Percentiles rank a stretch among this genome's conserved stretches.
Evolutionary conservation across 108 stramenopile genomes (phyloP).

Genomic region (Chaetoceros muelleri): DNA sequence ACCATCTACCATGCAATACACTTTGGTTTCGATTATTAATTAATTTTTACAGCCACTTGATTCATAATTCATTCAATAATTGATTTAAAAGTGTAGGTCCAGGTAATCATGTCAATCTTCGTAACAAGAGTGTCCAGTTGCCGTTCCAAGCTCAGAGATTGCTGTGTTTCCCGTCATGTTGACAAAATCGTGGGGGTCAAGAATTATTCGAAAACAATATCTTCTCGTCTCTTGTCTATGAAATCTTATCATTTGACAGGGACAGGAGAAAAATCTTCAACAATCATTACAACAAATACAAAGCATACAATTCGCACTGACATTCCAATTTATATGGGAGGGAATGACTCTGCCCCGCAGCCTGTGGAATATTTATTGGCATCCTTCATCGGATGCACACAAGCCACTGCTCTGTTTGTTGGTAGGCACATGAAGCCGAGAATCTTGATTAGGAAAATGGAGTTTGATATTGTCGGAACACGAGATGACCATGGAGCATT

Average conservation of each 20-base stretch:
- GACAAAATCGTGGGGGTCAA: no score
- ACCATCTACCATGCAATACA: no score
- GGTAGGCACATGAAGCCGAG: conserved; percentile 50
- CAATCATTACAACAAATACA: conserved; percentile 37
- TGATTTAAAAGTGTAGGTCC: no score
- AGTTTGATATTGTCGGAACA: conserved; percentile 39
- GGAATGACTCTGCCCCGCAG: conserved; percentile 50
- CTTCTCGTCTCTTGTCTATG: not conserved
- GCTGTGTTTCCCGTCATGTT: no score
- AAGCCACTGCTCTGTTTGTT: conserved; percentile 72
- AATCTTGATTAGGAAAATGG: conserved; percentile 35
- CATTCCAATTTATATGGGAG: conserved; percentile 71
- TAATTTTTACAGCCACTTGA: no score
- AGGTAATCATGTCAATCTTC: no score
- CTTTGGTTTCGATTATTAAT: no score
- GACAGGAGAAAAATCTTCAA: conserved; percentile 22
- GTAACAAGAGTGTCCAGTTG: no score
- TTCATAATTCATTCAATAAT: no score
- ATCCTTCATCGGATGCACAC: conserved; percentile 66
- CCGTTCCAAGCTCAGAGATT: no score
- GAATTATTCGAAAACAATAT: no score
- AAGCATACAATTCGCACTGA: conserved; percentile 52
- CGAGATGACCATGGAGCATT: conserved; percentile 70
- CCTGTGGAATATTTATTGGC: conserved; percentile 68
- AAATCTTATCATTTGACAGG: conserved; percentile 42